These are phyloP conservation scores for Rugosomyces carneus DNA, from an alignment of 1,284 basidiomycete genomes.

Conservation along the genomic window DNA sequence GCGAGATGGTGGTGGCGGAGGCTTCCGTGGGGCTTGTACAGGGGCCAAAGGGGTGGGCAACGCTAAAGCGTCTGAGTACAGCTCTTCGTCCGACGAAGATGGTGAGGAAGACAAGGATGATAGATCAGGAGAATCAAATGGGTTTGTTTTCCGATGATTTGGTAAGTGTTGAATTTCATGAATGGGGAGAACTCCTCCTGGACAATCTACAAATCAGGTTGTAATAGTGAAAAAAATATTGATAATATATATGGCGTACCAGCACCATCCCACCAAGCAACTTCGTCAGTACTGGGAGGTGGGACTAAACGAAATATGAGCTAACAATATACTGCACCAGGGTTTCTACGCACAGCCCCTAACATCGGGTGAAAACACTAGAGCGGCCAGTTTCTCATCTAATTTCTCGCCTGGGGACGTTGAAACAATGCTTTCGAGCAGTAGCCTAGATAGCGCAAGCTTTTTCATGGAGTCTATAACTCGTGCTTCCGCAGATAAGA, in stretches of 20 bases:
- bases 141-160: conserved; percentile 41
- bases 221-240: background rate
- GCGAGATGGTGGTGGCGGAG: conserved; percentile 32
- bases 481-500: conserved; percentile 75
- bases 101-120: conserved; percentile 66
- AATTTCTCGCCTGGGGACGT: conserved; percentile 59
- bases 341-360: conserved; percentile 28
- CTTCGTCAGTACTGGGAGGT: conserved; percentile 69
- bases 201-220: conserved; percentile 42
- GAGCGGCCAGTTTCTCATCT: conserved; percentile 62
- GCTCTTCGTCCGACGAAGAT: conserved; percentile 76
- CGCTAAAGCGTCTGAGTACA: conserved; percentile 63
- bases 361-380: conserved; percentile 36
- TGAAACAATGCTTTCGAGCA: conserved; percentile 57
- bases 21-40: conserved; percentile 27
- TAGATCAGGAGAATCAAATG: conserved; percentile 61
- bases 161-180: conserved; percentile 32
- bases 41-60: conserved; percentile 56
- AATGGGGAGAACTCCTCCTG: conserved; percentile 57
- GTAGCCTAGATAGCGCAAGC: conserved; percentile 60
- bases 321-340: conserved; percentile 1
- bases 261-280: conserved; percentile 70
- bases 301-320: conserved; percentile 45
- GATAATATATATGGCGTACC: conserved; percentile 34
- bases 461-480: conserved; percentile 76